A percentile compares a stretch with the other conserved stretches of the same genome.
Evolutionary conservation across 2,329 filamentous ascomycete species (phyloP).

Genomic region (Botrytis fabae): DNA sequence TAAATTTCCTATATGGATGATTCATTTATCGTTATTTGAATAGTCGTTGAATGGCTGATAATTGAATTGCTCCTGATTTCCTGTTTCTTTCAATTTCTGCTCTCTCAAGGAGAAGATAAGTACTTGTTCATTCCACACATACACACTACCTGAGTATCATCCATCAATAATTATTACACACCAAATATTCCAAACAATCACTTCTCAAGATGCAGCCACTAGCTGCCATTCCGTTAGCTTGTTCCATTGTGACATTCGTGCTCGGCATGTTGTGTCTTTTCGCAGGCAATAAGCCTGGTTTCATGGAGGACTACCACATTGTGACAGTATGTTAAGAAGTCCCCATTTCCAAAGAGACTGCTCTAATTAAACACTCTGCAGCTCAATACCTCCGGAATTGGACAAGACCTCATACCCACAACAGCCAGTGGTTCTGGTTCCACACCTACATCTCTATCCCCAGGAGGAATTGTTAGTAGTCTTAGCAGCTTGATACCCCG

Average conservation of each 20-base stretch:
- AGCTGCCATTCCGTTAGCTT: constrained; percentile 51
- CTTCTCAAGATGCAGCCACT: constrained; percentile 46
- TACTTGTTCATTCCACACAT: neutral
- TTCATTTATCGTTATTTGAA: neutral
- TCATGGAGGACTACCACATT: constrained; percentile 58
- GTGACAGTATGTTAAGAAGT: constrained; percentile 49
- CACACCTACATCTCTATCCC: constrained; percentile 37
- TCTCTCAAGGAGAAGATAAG: neutral
- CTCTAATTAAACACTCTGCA: constrained; percentile 33
- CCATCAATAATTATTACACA: neutral
- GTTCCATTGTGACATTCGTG: constrained; percentile 55
- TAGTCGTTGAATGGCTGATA: neutral
- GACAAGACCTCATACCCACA: constrained; percentile 41
- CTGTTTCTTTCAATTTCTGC: neutral
- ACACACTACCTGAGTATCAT: neutral
- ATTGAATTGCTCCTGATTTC: neutral
- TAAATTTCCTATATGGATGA: neutral
- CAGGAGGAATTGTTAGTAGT: constrained; percentile 41
- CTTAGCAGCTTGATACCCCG: constrained; percentile 43
- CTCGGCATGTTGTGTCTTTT: constrained; percentile 61
- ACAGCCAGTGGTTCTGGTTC: constrained; percentile 30
- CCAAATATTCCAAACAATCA: neutral
- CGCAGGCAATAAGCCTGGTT: constrained; percentile 55
- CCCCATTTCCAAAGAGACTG: neutral
- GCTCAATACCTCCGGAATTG: constrained; percentile 59